phyloP scores from a whole-genome alignment of 106 monocot species.

The Ottelia alismoides region DNA sequence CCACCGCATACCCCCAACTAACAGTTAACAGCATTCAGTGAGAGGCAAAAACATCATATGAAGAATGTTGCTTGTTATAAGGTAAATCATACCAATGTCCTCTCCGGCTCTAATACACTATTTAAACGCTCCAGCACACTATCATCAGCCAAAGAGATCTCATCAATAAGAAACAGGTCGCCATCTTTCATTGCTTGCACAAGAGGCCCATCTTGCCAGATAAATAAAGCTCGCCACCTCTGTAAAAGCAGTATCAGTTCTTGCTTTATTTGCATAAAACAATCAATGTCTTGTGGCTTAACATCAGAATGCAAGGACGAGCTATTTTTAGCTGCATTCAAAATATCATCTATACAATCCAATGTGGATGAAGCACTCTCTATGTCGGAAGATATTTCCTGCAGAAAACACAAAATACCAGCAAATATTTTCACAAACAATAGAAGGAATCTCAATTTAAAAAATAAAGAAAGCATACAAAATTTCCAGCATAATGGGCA shows the following conservation, averaged over 20 bases:
- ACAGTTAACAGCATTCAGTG: no score
- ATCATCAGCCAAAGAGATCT: conserved; percentile 97
- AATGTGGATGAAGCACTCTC: conserved; percentile 38
- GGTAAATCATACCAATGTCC: conserved; percentile 69
- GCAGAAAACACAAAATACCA: conserved; percentile 7
- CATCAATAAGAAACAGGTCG: conserved; percentile 86
- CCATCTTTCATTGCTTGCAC: conserved; percentile 92
- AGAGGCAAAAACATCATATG: no score
- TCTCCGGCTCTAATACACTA: conserved; percentile 90
- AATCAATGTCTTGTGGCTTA: conserved; percentile 27
- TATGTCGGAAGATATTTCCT: conserved; percentile 62
- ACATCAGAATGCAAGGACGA: conserved; percentile 14
- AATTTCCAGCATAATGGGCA: conserved; percentile 15
- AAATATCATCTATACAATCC: conserved; percentile 21
- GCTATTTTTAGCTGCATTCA: conserved; percentile 13
- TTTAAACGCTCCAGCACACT: conserved; percentile 97
- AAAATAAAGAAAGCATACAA: conserved; percentile 22
- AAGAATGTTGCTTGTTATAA: no score
- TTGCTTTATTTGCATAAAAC: conserved; percentile 30
- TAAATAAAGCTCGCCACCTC: conserved; percentile 68
- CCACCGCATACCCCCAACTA: no score
- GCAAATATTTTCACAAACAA: neutral
- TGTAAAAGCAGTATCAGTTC: conserved; percentile 31
- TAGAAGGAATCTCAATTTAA: neutral
- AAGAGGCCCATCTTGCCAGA: conserved; percentile 96